Evolutionary conservation across 805 yeast genomes (phyloP).

Genomic region (Candida coquimbonensis): DNA sequence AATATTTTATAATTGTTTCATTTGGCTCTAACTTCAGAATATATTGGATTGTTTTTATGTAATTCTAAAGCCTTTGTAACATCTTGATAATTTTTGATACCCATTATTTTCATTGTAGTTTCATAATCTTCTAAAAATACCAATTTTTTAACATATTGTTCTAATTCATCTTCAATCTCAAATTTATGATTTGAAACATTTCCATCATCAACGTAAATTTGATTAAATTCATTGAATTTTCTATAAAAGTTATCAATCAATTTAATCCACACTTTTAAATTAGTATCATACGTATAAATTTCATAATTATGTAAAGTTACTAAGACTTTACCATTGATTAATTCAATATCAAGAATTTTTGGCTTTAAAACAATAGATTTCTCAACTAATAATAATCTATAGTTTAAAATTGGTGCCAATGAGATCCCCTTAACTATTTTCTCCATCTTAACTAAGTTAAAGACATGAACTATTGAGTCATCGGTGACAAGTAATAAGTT

Average conservation of each 20-base stretch:
- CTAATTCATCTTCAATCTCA: neutral
- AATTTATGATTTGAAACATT: neutral
- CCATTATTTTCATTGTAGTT: constrained; percentile 5
- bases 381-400: constrained; percentile 18
- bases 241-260: constrained; percentile 30
- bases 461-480: constrained; percentile 42
- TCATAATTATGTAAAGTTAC: constrained; percentile 32
- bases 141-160: constrained; percentile 9
- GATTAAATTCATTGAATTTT: constrained; percentile 9
- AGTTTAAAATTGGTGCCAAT: constrained; percentile 46
- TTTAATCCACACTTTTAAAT: constrained; percentile 40
- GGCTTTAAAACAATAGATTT: constrained; percentile 17
- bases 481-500: constrained; percentile 40
- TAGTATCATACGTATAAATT: constrained; percentile 36
- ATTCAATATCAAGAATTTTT: constrained; percentile 26
- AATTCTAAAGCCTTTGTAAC: neutral
- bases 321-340: constrained; percentile 34
- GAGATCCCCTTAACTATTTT: constrained; percentile 38
- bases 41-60: constrained; percentile 1
- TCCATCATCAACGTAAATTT: constrained; percentile 14
- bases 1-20: neutral
- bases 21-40: constrained; percentile 2
- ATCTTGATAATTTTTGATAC: neutral
- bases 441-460: constrained; percentile 36
- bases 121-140: constrained; percentile 16